These are phyloP conservation scores for Talaromyces adpressus DNA, from an alignment of 495 filamentous ascomycete genomes.

Conservation along the genomic window DNA sequence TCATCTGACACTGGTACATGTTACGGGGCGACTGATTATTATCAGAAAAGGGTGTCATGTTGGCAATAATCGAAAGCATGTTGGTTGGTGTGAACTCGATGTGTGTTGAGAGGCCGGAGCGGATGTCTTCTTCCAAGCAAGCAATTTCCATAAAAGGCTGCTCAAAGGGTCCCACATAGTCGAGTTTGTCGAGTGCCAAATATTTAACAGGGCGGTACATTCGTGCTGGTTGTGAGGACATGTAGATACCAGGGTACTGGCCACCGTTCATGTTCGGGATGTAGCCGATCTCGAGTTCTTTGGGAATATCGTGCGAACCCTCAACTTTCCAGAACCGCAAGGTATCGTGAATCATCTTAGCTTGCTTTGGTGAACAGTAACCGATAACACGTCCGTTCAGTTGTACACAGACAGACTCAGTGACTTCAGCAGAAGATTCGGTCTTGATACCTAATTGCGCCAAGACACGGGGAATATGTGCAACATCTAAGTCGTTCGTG, in stretches of 20 bases:
- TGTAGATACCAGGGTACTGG: constrained; percentile 92
- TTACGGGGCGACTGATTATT: constrained; percentile 98
- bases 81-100: constrained; percentile 94
- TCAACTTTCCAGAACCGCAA: constrained; percentile 94
- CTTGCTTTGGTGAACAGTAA: constrained; percentile 79
- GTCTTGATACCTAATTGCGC: constrained; percentile 69
- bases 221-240: constrained; percentile 75
- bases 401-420: constrained; percentile 79
- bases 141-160: constrained; percentile 99
- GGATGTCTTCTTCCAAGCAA: constrained; percentile 72
- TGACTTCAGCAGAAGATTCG: constrained; percentile 63
- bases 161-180: constrained; percentile 87
- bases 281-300: constrained; percentile 84
- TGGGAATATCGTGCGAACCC: constrained; percentile 74
- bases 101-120: constrained; percentile 81
- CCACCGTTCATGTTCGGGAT: constrained; percentile 80
- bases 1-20: constrained; percentile 99
- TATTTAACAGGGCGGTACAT: constrained; percentile 93
- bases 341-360: constrained; percentile 69
- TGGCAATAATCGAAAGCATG: constrained; percentile 94
- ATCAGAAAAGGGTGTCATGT: constrained; percentile 98
- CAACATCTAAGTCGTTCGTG: constrained; percentile 62
- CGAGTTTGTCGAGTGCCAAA: constrained; percentile 72
- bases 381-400: constrained; percentile 85
- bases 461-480: constrained; percentile 62